Evolutionary conservation across 2,329 filamentous ascomycete species (phyloP).

Genomic region (Pestalotiopsis sp.): DNA sequence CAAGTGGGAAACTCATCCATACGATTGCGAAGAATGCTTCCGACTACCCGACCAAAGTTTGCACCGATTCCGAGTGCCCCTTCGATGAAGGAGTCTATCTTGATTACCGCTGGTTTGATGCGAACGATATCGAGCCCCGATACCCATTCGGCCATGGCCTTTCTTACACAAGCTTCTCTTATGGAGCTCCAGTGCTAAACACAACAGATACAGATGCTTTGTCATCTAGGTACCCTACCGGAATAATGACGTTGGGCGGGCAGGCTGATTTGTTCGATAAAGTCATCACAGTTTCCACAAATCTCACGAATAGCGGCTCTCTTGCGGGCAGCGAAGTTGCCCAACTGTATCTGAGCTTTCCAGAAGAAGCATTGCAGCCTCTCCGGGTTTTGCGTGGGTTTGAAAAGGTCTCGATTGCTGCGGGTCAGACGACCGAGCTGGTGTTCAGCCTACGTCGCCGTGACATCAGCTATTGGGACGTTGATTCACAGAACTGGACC

Average conservation of each 20-base stretch:
- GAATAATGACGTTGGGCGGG: slow-evolving; percentile 44
- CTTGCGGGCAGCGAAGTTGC: slow-evolving; percentile 65
- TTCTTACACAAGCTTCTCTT: slow-evolving; percentile 31
- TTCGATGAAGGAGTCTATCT: slow-evolving; percentile 36
- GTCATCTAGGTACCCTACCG: slow-evolving; percentile 22
- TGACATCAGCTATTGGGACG: slow-evolving; percentile 69
- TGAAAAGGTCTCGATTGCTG: slow-evolving; percentile 55
- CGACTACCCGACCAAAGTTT: slow-evolving; percentile 49
- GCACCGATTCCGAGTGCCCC: slow-evolving; percentile 12
- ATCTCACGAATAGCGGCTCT: slow-evolving; percentile 66
- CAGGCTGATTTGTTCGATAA: slow-evolving; percentile 47
- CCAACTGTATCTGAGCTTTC: slow-evolving; percentile 60
- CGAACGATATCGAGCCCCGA: slow-evolving; percentile 48
- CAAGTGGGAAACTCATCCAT: slow-evolving; percentile 50
- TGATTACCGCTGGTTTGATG: slow-evolving; percentile 59
- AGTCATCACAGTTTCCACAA: slow-evolving; percentile 55
- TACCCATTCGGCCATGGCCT: slow-evolving; percentile 57
- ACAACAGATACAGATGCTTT: neutral
- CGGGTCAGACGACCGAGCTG: slow-evolving; percentile 49
- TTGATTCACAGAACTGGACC: slow-evolving; percentile 60
- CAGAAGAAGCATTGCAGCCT: slow-evolving; percentile 38
- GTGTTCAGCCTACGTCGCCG: slow-evolving; percentile 57
- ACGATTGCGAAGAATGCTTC: slow-evolving; percentile 49
- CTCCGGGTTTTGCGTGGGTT: slow-evolving; percentile 64
- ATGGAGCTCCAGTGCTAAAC: neutral